Conservation (phyloP, 805 yeast species). For the Candida xyloterini region DNA sequence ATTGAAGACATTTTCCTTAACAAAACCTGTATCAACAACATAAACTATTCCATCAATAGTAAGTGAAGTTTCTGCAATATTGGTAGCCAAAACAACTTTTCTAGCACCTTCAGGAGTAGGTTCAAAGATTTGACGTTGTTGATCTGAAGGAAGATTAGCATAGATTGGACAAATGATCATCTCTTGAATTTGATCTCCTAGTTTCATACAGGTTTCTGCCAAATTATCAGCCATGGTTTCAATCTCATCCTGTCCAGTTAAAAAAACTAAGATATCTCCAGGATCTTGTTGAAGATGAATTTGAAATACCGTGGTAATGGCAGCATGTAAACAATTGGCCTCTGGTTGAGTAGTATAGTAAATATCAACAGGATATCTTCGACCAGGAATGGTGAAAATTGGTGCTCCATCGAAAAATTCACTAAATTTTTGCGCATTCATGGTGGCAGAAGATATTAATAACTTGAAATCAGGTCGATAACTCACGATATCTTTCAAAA, state of each 20-base stretch:
- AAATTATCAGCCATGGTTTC: slow-evolving; percentile 75
- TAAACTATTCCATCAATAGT: slow-evolving; percentile 95
- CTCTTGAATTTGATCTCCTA: slow-evolving; percentile 60
- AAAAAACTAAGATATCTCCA: slow-evolving; percentile 86
- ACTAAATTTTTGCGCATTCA: slow-evolving; percentile 86
- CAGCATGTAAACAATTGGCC: slow-evolving; percentile 86
- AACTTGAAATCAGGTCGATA: slow-evolving; percentile 69
- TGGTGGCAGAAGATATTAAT: slow-evolving; percentile 89
- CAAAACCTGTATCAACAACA: slow-evolving; percentile 94
- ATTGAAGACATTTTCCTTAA: slow-evolving; percentile 86
- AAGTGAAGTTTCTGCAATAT: slow-evolving; percentile 94
- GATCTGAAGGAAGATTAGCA: slow-evolving; percentile 84
- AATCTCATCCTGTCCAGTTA: slow-evolving; percentile 96
- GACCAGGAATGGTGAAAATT: slow-evolving; percentile 84
- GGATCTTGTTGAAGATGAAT: slow-evolving; percentile 70
- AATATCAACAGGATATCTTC: slow-evolving; percentile 88
- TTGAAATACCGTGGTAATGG: slow-evolving; percentile 81
- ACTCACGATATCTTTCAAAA: slow-evolving; percentile 65
- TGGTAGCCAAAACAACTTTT: slow-evolving; percentile 91
- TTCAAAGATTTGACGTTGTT: slow-evolving; percentile 78
- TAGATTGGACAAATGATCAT: slow-evolving; percentile 82
- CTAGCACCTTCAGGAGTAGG: slow-evolving; percentile 78
- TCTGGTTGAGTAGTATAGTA: slow-evolving; percentile 84
- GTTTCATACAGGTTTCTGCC: slow-evolving; percentile 56
- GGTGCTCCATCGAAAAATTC: slow-evolving; percentile 81